Conservation (phyloP, 2,329 filamentous ascomycete species). For the Aspergillus eucalypticola region DNA sequence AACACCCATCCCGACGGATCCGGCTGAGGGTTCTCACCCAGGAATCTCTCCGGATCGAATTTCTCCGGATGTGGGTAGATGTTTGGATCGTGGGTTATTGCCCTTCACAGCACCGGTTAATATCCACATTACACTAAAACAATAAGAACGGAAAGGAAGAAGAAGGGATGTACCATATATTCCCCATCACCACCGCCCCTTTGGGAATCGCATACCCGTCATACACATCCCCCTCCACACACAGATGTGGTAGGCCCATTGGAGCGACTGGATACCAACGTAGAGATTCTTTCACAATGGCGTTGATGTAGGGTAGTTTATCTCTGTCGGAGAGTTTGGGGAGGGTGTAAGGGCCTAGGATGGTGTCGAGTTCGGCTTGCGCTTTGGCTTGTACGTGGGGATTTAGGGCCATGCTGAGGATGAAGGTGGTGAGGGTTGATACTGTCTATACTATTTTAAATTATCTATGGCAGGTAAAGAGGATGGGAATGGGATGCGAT, state of each 20-base stretch:
- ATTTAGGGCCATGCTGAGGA: conserved; percentile 56
- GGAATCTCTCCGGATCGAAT: conserved; percentile 49
- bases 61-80: conserved; percentile 38
- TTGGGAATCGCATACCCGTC: conserved; percentile 36
- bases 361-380: conserved; percentile 45
- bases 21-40: conserved; percentile 37
- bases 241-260: conserved; percentile 35
- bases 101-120: conserved; percentile 28
- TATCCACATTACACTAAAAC: too few species aligned
- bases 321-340: conserved; percentile 41
- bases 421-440: conserved; percentile 45
- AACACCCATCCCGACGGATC: conserved; percentile 36
- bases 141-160: not conserved
- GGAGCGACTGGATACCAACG: conserved; percentile 40
- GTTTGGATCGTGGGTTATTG: conserved; percentile 41
- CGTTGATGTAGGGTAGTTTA: conserved; percentile 40
- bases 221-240: conserved; percentile 28
- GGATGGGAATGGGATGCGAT: not conserved
- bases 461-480: not conserved
- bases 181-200: conserved; percentile 36
- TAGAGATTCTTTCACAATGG: conserved; percentile 41
- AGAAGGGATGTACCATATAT: conserved; percentile 37
- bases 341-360: conserved; percentile 36
- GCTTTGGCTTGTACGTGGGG: conserved; percentile 54
- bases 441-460: conserved; percentile 38